A percentile compares a stretch with the other conserved stretches of the same genome.
Conservation (phyloP, 441 rosid species). For the Sinapis alba region DNA sequence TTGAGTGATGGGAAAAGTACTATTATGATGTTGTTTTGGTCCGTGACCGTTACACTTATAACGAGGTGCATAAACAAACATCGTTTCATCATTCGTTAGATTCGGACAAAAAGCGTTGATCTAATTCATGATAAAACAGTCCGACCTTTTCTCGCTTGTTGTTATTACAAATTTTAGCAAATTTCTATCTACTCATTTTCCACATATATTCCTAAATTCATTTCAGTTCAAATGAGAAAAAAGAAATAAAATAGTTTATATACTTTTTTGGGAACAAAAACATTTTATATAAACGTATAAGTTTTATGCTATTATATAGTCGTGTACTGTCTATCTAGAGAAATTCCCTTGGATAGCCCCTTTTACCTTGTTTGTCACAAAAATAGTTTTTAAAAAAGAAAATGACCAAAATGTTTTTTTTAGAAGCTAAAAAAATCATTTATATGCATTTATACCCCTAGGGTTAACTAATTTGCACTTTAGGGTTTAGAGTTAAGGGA, state of each 20-base stretch:
- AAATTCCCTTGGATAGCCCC: too few species aligned
- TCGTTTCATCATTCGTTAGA: conserved; percentile 41
- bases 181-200: conserved; percentile 12
- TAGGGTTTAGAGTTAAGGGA: too few species aligned
- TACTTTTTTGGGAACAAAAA: too few species aligned
- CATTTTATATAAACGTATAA: too few species aligned
- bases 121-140: conserved; percentile 36
- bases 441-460: too few species aligned
- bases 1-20: conserved; percentile 38
- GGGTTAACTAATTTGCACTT: too few species aligned
- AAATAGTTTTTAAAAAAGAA: too few species aligned
- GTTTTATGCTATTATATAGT: too few species aligned
- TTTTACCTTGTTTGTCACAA: too few species aligned
- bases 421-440: too few species aligned
- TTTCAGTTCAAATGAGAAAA: not conserved
- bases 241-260: not conserved
- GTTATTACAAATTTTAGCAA: conserved; percentile 38
- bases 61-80: conserved; percentile 41
- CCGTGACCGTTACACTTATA: conserved; percentile 42
- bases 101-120: conserved; percentile 45
- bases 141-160: conserved; percentile 29
- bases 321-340: too few species aligned
- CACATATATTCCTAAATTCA: conserved; percentile 2
- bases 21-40: conserved; percentile 38
- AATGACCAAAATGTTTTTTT: too few species aligned